Percentiles rank a stretch among this genome's conserved stretches.
These are phyloP conservation scores for Phanerodontia chrysosporium DNA, from an alignment of 768 basidiomycete genomes.

Conservation along the genomic window DNA sequence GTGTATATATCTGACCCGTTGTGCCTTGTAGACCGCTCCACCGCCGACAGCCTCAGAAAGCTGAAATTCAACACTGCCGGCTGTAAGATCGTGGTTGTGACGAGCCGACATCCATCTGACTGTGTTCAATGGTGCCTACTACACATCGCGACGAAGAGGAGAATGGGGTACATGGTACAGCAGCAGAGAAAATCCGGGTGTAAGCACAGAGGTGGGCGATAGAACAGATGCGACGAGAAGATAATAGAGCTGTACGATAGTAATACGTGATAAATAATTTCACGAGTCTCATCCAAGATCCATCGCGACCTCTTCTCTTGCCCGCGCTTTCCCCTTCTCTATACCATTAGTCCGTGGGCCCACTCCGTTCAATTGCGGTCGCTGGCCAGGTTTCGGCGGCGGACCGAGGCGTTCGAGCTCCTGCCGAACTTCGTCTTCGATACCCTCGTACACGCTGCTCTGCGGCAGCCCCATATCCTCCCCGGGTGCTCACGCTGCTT, in stretches of 20 bases:
- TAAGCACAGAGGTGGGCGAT: too few species aligned
- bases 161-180: too few species aligned
- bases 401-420: constrained; percentile 25
- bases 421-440: constrained; percentile 58
- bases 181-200: too few species aligned
- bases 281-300: constrained; percentile 4
- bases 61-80: too few species aligned
- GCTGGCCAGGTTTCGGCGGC: constrained; percentile 7
- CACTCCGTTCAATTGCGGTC: background rate
- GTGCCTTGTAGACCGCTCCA: too few species aligned
- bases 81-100: too few species aligned
- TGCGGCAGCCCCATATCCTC: constrained; percentile 73
- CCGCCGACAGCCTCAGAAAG: too few species aligned
- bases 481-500: constrained; percentile 64
- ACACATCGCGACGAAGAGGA: background rate
- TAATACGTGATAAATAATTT: background rate
- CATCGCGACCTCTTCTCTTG: constrained; percentile 7
- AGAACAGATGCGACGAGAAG: background rate
- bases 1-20: too few species aligned
- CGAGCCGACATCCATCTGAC: too few species aligned
- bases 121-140: background rate
- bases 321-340: constrained; percentile 5
- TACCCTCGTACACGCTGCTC: constrained; percentile 69
- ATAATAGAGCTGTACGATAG: constrained; percentile 2
- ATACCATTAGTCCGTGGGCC: constrained; percentile 1